phyloP scores from a whole-genome alignment of 352 stramenopile species.

The Phytophthora europaea region DNA sequence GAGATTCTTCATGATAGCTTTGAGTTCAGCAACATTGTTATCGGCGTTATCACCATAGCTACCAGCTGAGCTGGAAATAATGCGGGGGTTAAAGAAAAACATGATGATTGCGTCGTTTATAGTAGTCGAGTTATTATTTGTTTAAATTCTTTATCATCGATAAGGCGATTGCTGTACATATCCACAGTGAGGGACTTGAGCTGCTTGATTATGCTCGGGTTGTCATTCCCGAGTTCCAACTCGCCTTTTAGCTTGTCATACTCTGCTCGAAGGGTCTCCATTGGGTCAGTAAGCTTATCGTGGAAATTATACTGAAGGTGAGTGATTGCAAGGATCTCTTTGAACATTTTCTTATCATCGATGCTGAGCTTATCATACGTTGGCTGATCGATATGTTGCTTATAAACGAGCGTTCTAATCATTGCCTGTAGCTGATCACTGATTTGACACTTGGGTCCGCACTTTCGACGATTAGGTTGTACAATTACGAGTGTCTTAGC shows the following conservation, averaged over 20 bases:
- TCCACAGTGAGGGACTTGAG: conserved; percentile 3
- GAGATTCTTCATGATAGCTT: no score
- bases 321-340: background rate
- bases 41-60: no score
- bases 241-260: background rate
- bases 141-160: background rate
- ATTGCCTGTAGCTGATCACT: conserved; percentile 12
- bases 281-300: background rate
- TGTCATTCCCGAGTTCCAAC: no score
- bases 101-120: no score
- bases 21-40: no score
- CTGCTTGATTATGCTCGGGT: no score
- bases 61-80: no score
- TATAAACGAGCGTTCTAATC: background rate
- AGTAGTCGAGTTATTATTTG: no score
- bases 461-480: conserved; percentile 8
- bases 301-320: background rate
- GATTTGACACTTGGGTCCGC: conserved; percentile 10
- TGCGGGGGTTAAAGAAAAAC: no score
- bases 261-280: conserved; percentile 3
- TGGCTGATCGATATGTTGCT: background rate
- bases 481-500: conserved; percentile 13
- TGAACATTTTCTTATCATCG: background rate
- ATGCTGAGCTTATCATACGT: background rate
- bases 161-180: conserved; percentile 20